Evolutionary conservation across 306 rosid genomes (phyloP).

Genomic region (Lotus japonicus): DNA sequence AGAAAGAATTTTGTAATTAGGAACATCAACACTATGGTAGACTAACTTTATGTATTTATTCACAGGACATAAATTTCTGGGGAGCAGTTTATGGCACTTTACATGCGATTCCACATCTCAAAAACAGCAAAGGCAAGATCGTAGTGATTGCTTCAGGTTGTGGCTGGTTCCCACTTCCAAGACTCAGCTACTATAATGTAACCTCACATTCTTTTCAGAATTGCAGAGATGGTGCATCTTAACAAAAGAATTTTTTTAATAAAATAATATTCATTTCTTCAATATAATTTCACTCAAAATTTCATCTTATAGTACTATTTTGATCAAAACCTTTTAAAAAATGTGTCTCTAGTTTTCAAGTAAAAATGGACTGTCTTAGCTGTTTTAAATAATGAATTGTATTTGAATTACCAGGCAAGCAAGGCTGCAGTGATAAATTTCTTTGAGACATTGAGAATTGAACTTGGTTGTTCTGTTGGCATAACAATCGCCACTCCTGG

Average conservation of each 20-base stretch:
- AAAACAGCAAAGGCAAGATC: slow-evolving; percentile 48
- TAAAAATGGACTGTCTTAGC: too few species aligned
- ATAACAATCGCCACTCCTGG: slow-evolving; percentile 47
- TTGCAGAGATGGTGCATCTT: neutral
- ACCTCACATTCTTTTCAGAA: neutral
- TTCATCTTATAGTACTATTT: neutral
- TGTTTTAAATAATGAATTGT: neutral
- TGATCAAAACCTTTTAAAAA: too few species aligned
- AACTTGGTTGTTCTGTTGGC: slow-evolving; percentile 26
- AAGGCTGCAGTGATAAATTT: slow-evolving; percentile 40
- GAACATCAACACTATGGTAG: too few species aligned
- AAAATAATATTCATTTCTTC: neutral
- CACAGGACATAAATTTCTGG: slow-evolving; percentile 71
- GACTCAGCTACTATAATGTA: slow-evolving; percentile 49
- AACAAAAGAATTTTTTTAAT: neutral
- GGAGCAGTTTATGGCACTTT: slow-evolving; percentile 51
- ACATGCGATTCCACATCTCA: slow-evolving; percentile 56
- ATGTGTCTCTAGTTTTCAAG: neutral
- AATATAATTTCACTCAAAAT: neutral
- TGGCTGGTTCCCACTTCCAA: slow-evolving; percentile 60
- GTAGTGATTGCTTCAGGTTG: slow-evolving; percentile 48
- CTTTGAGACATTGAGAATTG: slow-evolving; percentile 40
- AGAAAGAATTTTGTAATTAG: too few species aligned
- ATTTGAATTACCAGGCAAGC: slow-evolving; percentile 35
- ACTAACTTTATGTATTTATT: neutral